Evolutionary conservation across 208 protist species (phyloP).

Genomic region (Wallacemonas collosoma): DNA sequence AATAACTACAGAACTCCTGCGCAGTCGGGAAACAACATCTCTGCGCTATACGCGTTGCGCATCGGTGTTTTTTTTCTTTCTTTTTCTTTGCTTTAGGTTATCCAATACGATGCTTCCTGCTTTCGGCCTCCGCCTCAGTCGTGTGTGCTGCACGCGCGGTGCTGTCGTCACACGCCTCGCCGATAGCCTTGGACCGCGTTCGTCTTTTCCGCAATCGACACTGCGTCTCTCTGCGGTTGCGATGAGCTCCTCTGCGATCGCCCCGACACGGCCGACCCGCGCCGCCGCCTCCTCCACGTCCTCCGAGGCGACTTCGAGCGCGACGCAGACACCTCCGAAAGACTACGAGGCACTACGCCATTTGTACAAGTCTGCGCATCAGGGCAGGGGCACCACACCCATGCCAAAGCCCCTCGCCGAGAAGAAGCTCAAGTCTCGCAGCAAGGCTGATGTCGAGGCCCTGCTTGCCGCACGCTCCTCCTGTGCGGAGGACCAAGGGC

Average conservation of each 20-base stretch:
- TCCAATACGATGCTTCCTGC: background rate
- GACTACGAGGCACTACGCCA: slow-evolving; percentile 27
- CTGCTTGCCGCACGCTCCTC: slow-evolving; percentile 50
- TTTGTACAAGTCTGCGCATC: slow-evolving; percentile 83
- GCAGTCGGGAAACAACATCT: too few relatives aligned
- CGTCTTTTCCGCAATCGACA: background rate
- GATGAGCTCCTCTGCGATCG: background rate
- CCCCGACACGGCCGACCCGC: background rate
- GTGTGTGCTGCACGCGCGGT: background rate
- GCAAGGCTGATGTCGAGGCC: slow-evolving; percentile 20
- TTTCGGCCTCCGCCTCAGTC: background rate
- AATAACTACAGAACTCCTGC: too few relatives aligned
- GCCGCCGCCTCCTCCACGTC: background rate
- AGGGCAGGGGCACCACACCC: slow-evolving; percentile 50
- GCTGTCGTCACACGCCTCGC: background rate
- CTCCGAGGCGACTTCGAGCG: background rate
- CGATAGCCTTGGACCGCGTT: background rate
- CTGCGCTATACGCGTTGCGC: background rate
- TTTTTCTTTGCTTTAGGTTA: slow-evolving; percentile 16
- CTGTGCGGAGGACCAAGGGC: slow-evolving; percentile 74
- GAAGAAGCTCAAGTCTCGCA: slow-evolving; percentile 12
- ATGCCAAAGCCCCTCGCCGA: slow-evolving; percentile 37
- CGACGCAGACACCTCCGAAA: background rate
- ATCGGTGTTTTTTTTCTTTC: slow-evolving; percentile 22
- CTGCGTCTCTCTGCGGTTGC: background rate